Evolutionary conservation across 371 early-diverging fungal genomes (phyloP), one percentile per base, ranked within the genome.

Genomic region (Chytridium lagenaria): DNA sequence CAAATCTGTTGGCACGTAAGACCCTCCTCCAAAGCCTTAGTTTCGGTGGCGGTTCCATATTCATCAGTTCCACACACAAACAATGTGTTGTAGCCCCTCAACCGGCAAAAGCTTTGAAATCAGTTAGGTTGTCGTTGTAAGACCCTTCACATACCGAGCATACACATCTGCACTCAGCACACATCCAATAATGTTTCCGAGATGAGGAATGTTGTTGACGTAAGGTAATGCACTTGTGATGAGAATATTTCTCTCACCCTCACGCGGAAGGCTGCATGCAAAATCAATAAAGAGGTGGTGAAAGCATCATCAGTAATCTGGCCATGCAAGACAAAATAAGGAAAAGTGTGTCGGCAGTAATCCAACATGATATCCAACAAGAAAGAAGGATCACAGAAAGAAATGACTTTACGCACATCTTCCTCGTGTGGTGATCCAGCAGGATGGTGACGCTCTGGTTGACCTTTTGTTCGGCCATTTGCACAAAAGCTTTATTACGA

Each of bases 31-130:
- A 99, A 82, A 3, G 99, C 99, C 83, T 97, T 98, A 55, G 99
- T 99, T 86, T 99, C 99, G 2, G 99, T 99, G 15, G 99, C 98
- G 33, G 99, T 99, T 68, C 99, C 99, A 83, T 99, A 99, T 86
- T 99, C 99, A 83, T 99, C 99, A 1, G 99, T 99, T 74, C 99
- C 99, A 83, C 98, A 97, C 57, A 99, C 90, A 78, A 87, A 97
- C n/a, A 97, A 81, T 1, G 92, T 91, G 79, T 98, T 96, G 81
- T 92, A 87, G n/a, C 93, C 94, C 50, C 96, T 92, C 68, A 91
- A 84, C 68, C 97, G 96, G 70, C 92, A 94, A 85, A 91, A 99
- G 82, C 92, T 90, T 69, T 64, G 12, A 30, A 26, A 31, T 72
- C 55, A n/a, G 12, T 31, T 52, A 33, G 63, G 59, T 16, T 38